A percentile compares a stretch with the other conserved stretches of the same genome.
phyloP scores from a whole-genome alignment of 202 grass and related monocot genomes.

The Brachypodium distachyon region DNA sequence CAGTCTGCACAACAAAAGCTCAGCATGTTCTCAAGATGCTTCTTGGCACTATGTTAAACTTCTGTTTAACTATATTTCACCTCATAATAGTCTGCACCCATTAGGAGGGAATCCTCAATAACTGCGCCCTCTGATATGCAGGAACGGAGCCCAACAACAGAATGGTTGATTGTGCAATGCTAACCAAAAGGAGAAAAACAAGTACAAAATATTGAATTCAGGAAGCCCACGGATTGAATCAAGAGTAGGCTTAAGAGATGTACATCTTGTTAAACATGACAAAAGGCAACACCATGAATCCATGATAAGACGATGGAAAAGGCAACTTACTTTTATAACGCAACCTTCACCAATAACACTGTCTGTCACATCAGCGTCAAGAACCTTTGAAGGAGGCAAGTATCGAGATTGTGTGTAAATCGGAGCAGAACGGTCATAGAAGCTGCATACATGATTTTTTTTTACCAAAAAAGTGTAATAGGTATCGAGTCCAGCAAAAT shows the following conservation, averaged over 20 bases:
- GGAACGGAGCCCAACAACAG: conserved; percentile 87
- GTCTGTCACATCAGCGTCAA: conserved; percentile 78
- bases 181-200: conserved; percentile 11
- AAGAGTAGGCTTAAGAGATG: neutral
- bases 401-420: conserved; percentile 95
- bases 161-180: conserved; percentile 92
- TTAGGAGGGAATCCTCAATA: conserved; percentile 83
- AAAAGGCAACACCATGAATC: neutral
- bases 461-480: conserved; percentile 9
- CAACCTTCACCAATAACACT: conserved; percentile 98
- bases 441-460: conserved; percentile 38
- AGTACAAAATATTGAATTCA: neutral
- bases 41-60: neutral
- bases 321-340: conserved; percentile 77
- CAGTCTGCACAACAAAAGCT: conserved; percentile 48
- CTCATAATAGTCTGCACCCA: conserved; percentile 99
- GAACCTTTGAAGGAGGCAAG: conserved; percentile 93
- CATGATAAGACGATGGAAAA: conserved; percentile 3
- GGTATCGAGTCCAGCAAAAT: neutral
- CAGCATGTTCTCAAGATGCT: neutral
- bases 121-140: conserved; percentile 90
- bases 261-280: neutral
- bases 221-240: neutral
- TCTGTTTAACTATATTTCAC: conserved; percentile 34
- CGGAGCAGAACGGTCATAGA: conserved; percentile 86